A percentile compares a stretch with the other conserved stretches of the same genome.
Conservation (phyloP, 2,329 filamentous ascomycete species). For the Periglandula ipomoeae region DNA sequence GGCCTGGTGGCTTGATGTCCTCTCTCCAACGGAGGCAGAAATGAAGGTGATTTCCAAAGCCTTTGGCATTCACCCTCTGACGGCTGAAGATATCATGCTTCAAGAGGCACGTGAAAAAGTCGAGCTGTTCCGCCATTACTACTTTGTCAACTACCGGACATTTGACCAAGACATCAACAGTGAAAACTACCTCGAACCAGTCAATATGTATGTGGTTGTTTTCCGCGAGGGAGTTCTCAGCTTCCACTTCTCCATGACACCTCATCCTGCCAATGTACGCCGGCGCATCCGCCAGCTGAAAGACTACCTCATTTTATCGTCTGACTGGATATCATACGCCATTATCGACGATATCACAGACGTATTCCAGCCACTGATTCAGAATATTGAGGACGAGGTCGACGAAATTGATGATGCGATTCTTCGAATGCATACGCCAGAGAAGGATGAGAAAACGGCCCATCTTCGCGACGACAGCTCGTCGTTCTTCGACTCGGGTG, state of each 20-base stretch:
- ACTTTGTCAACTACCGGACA: slow-evolving; percentile 96
- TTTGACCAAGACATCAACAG: slow-evolving; percentile 91
- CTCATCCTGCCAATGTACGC: slow-evolving; percentile 92
- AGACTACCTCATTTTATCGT: slow-evolving; percentile 85
- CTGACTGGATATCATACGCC: slow-evolving; percentile 97
- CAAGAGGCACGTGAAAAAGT: slow-evolving; percentile 97
- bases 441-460: slow-evolving; percentile 35
- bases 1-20: slow-evolving; percentile 93
- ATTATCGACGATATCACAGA: slow-evolving; percentile 98
- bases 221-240: slow-evolving; percentile 92
- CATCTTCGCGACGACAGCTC: slow-evolving; percentile 37
- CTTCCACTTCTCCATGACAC: slow-evolving; percentile 95
- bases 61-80: slow-evolving; percentile 92
- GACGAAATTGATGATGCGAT: slow-evolving; percentile 95
- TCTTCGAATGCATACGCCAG: slow-evolving; percentile 64
- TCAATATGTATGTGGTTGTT: slow-evolving; percentile 96
- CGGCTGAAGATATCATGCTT: slow-evolving; percentile 93
- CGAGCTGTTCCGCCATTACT: slow-evolving; percentile 93
- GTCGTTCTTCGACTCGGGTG: slow-evolving; percentile 41
- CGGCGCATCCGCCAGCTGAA: slow-evolving; percentile 86
- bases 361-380: slow-evolving; percentile 85
- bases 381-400: slow-evolving; percentile 89
- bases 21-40: slow-evolving; percentile 84
- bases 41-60: slow-evolving; percentile 91
- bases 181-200: slow-evolving; percentile 84